These are phyloP conservation scores for Pythium angustatum DNA, from an alignment of 352 stramenopile species.

Conservation along the genomic window DNA sequence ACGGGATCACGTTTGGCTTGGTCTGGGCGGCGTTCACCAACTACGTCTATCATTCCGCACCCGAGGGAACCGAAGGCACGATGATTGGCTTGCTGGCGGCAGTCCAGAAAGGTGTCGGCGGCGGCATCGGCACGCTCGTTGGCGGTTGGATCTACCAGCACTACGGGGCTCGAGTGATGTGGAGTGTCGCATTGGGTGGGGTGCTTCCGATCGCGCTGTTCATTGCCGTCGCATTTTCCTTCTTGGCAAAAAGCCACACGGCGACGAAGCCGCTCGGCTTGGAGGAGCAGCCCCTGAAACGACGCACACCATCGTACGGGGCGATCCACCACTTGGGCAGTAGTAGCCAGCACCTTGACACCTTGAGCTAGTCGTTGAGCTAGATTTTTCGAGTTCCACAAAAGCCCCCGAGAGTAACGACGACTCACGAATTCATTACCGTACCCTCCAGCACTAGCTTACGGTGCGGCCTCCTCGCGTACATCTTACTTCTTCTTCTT, in stretches of 20 bases:
- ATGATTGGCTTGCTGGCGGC: constrained; percentile 71
- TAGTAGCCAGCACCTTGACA: constrained; percentile 24
- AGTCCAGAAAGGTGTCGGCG: constrained; percentile 69
- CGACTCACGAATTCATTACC: constrained; percentile 24
- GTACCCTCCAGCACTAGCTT: constrained; percentile 10
- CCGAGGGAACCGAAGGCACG: constrained; percentile 61
- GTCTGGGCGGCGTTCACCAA: constrained; percentile 79
- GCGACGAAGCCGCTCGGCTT: neutral
- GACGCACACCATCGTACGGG: constrained; percentile 24
- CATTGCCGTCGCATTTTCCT: constrained; percentile 49
- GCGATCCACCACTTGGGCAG: constrained; percentile 27
- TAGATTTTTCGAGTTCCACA: neutral
- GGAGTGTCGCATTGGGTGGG: constrained; percentile 45
- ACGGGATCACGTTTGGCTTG: constrained; percentile 70
- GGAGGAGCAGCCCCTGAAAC: constrained; percentile 22
- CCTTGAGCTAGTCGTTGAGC: neutral
- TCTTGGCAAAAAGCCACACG: constrained; percentile 32
- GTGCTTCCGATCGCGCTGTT: constrained; percentile 51
- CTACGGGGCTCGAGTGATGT: constrained; percentile 57
- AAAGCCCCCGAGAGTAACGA: neutral
- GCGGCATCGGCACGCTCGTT: constrained; percentile 57
- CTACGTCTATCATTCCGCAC: constrained; percentile 73
- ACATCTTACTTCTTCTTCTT: constrained; percentile 69
- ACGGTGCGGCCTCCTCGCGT: neutral
- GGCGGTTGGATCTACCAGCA: constrained; percentile 72